A percentile compares a stretch with the other conserved stretches of the same genome.
phyloP scores from a whole-genome alignment of 176 grass and related monocot genomes.

The Oryza officinalis region DNA sequence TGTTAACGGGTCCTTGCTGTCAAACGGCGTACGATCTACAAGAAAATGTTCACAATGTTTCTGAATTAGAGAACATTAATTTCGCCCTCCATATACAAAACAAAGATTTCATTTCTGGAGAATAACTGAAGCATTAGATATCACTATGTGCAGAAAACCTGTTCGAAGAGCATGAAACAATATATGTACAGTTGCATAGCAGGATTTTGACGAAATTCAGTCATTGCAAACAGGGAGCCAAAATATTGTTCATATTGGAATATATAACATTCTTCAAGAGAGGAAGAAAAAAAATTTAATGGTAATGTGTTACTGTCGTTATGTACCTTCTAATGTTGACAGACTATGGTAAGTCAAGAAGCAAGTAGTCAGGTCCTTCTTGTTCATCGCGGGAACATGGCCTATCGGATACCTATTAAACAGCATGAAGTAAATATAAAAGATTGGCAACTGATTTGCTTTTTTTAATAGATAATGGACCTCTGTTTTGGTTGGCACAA shows the following conservation, averaged over 20 bases:
- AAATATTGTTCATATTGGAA: neutral
- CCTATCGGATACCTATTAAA: slow-evolving; percentile 66
- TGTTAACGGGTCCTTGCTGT: neutral
- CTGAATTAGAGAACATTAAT: neutral
- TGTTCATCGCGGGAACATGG: slow-evolving; percentile 53
- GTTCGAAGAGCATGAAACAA: neutral
- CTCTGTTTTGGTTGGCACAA: neutral
- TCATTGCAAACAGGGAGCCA: neutral
- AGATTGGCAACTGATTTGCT: neutral
- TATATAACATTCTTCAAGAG: neutral
- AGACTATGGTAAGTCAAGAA: slow-evolving; percentile 75
- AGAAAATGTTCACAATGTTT: neutral
- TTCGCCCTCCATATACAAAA: neutral
- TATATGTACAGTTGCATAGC: neutral
- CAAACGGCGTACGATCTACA: neutral
- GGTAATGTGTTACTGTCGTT: neutral
- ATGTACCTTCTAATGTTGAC: slow-evolving; percentile 57
- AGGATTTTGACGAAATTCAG: neutral
- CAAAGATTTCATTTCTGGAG: neutral
- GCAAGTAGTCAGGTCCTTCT: slow-evolving; percentile 58
- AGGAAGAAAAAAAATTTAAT: neutral
- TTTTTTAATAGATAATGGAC: too few species aligned
- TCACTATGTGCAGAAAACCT: too few species aligned
- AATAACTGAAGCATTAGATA: neutral
- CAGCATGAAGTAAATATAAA: slow-evolving; percentile 16